Percentiles rank a stretch among this genome's conserved stretches.
Evolutionary conservation across 768 basidiomycete genomes (phyloP).

Genomic region (Tephrocybe sp.): DNA sequence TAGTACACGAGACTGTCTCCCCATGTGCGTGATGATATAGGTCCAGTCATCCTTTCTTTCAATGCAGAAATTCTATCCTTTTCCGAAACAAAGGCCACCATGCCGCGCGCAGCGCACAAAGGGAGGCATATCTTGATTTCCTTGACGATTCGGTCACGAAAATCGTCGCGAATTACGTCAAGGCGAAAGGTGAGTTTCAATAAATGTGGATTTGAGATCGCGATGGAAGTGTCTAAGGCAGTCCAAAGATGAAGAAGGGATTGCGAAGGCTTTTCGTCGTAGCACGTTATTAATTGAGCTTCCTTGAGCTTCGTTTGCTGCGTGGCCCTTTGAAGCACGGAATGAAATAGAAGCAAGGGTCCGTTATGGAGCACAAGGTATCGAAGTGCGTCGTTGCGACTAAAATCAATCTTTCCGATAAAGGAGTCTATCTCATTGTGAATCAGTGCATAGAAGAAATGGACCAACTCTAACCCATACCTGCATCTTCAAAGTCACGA

Average conservation of each 20-base stretch:
- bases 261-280: neutral
- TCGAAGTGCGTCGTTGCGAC: neutral
- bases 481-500: neutral
- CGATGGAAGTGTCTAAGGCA: neutral
- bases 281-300: constrained; percentile 2
- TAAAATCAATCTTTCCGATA: neutral
- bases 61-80: neutral
- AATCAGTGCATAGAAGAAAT: neutral
- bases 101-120: neutral
- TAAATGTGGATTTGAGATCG: neutral
- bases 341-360: neutral
- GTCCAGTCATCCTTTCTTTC: neutral
- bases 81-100: constrained; percentile 3
- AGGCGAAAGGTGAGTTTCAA: neutral
- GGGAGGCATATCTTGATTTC: neutral
- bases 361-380: constrained; percentile 2
- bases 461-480: neutral
- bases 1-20: neutral
- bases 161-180: neutral
- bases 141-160: neutral
- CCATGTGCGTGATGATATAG: neutral
- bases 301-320: neutral
- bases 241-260: neutral
- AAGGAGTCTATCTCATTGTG: neutral
- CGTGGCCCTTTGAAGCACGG: neutral